Evolutionary conservation across 2,329 filamentous ascomycete species (phyloP).

Genomic region (Bipolaris sorokiniana): DNA sequence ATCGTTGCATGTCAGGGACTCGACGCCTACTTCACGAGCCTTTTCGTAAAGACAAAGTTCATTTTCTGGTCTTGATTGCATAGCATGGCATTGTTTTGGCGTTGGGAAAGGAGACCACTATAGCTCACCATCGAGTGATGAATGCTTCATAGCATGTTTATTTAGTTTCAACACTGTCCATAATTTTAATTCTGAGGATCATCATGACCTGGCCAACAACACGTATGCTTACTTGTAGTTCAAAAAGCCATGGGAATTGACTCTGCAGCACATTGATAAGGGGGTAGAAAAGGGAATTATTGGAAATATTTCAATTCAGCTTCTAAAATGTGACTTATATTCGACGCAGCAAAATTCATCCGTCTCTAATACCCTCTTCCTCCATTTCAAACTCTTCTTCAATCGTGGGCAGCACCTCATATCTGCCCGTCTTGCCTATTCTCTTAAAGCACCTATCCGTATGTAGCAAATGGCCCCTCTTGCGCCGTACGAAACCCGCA

Average conservation of each 20-base stretch:
- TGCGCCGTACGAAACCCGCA: conserved; percentile 62
- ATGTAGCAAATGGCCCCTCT: conserved; percentile 61
- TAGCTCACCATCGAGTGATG: background rate
- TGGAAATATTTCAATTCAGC: no score
- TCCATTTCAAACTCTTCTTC: conserved; percentile 29
- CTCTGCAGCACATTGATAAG: no score
- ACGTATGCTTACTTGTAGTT: no score
- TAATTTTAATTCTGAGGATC: background rate
- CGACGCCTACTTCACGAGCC: conserved; percentile 28
- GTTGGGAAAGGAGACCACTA: conserved; percentile 5
- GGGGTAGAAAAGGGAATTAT: no score
- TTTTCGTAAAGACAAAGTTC: conserved; percentile 19
- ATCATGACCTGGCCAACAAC: background rate
- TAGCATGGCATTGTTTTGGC: conserved; percentile 25
- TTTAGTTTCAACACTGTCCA: background rate
- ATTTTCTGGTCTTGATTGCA: conserved; percentile 11
- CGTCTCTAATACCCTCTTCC: background rate
- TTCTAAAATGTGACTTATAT: no score
- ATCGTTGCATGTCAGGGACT: conserved; percentile 26
- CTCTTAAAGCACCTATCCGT: conserved; percentile 30
- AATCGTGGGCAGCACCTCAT: conserved; percentile 31
- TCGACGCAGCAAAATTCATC: background rate
- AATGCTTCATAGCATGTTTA: background rate
- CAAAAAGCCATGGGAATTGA: no score
- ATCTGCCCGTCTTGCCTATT: conserved; percentile 20